Conservation (phyloP, 2,329 filamentous ascomycete species). For the Cladobotryum protrusum region DNA sequence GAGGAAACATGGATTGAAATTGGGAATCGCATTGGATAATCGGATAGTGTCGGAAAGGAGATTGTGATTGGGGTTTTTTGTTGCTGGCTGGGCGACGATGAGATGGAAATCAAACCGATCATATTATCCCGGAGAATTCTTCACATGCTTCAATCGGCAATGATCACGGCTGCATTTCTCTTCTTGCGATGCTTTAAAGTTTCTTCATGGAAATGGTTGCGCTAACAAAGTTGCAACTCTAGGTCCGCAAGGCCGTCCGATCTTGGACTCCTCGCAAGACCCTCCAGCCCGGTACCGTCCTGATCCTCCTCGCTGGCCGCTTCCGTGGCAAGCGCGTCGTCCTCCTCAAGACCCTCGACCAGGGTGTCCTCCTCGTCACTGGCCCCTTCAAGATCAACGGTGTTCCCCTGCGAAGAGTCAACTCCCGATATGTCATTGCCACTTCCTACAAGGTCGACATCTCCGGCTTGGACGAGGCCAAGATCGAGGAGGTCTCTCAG, state of each 20-base stretch:
- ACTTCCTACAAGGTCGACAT: conserved; percentile 83
- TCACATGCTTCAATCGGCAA: too few relatives aligned
- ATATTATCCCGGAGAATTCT: too few relatives aligned
- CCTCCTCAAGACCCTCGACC: conserved; percentile 94
- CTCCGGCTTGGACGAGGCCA: conserved; percentile 78
- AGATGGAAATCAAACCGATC: too few relatives aligned
- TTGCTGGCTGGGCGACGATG: too few relatives aligned
- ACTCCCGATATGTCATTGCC: conserved; percentile 89
- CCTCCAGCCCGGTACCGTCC: conserved; percentile 89
- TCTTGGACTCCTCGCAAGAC: conserved; percentile 80
- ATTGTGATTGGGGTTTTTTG: not conserved
- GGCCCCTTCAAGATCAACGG: conserved; percentile 99
- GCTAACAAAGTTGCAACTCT: conserved; percentile 30
- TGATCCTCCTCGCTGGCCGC: conserved; percentile 98
- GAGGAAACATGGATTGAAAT: conserved; percentile 1
- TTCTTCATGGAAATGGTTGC: not conserved
- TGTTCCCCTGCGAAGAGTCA: conserved; percentile 91
- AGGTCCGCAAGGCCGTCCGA: conserved; percentile 94
- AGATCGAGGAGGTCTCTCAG: conserved; percentile 71
- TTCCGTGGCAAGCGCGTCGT: conserved; percentile 99
- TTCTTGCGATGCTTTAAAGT: too few relatives aligned
- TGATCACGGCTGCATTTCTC: too few relatives aligned
- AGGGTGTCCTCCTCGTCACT: conserved; percentile 98
- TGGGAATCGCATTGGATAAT: conserved; percentile 1
- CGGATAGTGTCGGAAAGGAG: not conserved